These are phyloP conservation scores for Vitis riparia DNA, from an alignment of 164 flowering plant genomes.

Conservation along the genomic window DNA sequence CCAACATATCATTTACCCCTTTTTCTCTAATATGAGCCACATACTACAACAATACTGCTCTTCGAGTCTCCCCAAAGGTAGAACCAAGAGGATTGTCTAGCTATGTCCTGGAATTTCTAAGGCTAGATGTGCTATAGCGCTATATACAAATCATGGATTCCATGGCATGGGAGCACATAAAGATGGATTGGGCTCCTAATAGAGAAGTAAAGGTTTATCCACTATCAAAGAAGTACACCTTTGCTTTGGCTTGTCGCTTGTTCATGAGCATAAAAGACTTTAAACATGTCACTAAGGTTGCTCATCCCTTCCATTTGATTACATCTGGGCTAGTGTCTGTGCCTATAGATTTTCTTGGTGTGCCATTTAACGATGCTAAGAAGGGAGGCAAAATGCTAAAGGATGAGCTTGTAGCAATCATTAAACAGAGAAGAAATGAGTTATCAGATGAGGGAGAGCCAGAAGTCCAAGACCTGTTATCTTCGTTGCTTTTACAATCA, in stretches of 20 bases:
- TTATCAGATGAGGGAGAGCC: slow-evolving; percentile 28
- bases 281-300: slow-evolving; percentile 17
- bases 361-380: slow-evolving; percentile 34
- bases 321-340: slow-evolving; percentile 35
- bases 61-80: slow-evolving; percentile 20
- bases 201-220: slow-evolving; percentile 13
- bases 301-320: slow-evolving; percentile 26
- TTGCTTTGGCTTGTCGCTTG: slow-evolving; percentile 34
- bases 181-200: too few species aligned
- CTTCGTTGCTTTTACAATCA: slow-evolving; percentile 34
- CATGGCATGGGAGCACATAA: slow-evolving; percentile 27
- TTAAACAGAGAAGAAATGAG: slow-evolving; percentile 33
- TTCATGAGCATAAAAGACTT: slow-evolving; percentile 47
- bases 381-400: slow-evolving; percentile 33
- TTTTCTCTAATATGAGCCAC: too few species aligned
- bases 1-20: too few species aligned
- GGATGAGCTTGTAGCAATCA: slow-evolving; percentile 27
- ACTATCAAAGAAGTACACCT: slow-evolving; percentile 32
- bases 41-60: slow-evolving; percentile 17
- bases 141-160: slow-evolving; percentile 44
- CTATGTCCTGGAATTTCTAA: slow-evolving; percentile 35
- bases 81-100: slow-evolving; percentile 31
- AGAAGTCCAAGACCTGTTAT: slow-evolving; percentile 35
- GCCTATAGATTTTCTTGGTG: slow-evolving; percentile 55
- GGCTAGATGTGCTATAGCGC: slow-evolving; percentile 38